Percentiles rank a stretch among this genome's conserved stretches.
Evolutionary conservation across 352 stramenopile genomes (phyloP).

Genomic region (Pythium aristosporum): DNA sequence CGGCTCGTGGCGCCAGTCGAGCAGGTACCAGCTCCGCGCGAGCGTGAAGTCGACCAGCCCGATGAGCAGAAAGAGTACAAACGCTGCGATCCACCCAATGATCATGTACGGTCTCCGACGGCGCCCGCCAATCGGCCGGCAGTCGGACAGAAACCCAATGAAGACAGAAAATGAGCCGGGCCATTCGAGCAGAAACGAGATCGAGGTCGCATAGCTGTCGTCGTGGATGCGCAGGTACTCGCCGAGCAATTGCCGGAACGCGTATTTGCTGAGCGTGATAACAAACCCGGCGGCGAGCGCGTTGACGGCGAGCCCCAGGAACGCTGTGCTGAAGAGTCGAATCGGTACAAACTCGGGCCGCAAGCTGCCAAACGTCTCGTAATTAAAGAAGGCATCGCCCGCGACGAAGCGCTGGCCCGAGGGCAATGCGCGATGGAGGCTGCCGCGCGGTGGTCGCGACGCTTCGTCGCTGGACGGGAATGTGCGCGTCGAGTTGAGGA

Average conservation of each 20-base stretch:
- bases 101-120: slow-evolving; percentile 91
- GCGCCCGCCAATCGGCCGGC: slow-evolving; percentile 83
- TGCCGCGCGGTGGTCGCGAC: background rate
- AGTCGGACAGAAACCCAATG: slow-evolving; percentile 86
- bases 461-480: background rate
- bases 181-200: slow-evolving; percentile 54
- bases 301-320: slow-evolving; percentile 43
- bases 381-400: slow-evolving; percentile 67
- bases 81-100: slow-evolving; percentile 37
- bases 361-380: slow-evolving; percentile 56
- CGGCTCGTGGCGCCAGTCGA: slow-evolving; percentile 9
- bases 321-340: slow-evolving; percentile 33
- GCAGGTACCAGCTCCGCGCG: slow-evolving; percentile 5
- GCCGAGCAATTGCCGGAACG: slow-evolving; percentile 45
- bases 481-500: background rate
- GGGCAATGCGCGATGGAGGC: background rate
- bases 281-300: slow-evolving; percentile 32
- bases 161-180: slow-evolving; percentile 74
- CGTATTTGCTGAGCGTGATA: slow-evolving; percentile 34
- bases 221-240: slow-evolving; percentile 34
- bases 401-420: slow-evolving; percentile 26
- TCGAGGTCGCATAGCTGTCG: slow-evolving; percentile 31
- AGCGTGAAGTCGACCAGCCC: slow-evolving; percentile 15
- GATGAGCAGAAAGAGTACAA: slow-evolving; percentile 9
- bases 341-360: slow-evolving; percentile 41